Base-by-base conservation (phyloP, 371 early-diverging fungal species). In the Sanchytrium tribonematis region DNA sequence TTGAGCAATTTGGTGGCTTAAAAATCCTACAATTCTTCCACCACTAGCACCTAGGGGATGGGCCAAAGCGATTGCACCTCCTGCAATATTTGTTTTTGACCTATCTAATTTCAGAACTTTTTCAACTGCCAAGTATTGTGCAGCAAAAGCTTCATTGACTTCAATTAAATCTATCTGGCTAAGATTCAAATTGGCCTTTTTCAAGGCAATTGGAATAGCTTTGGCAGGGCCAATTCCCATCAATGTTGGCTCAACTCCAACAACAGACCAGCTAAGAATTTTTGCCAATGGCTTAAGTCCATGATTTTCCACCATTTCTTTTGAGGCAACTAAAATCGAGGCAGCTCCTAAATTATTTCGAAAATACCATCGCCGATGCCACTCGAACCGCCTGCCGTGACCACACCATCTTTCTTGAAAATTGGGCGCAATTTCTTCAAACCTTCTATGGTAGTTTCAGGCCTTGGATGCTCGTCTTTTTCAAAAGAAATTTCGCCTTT, bases 81-180 rank as follows among this genome's bases (percentile, higher is more conserved):
- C 96, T 72, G 87, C 85, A 65, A 82, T 73, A 78, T 97, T 97
- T 30, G 89, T 83, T 74, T 83, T 89, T 32, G 74, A 77, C 27
- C 83, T 82, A 72, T 87, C 87, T 30, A 93, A 75, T 1, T 87
- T 88, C 17, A 97, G 80, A 73, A 87, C 90, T 80, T 86, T 87
- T 76, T 86, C 86, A 66, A 91, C 90, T 27, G 93, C 88, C 70
- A 95, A 76, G 73, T 84, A 88, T 76, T 94, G 94, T 31, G 89
- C 87, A 67, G 94, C 91, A 80, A 97, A 97, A 16, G 98, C 98
- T 80, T 97, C 96, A 78, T 97, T 97, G 75, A 97, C 88, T 80
- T 97, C 98, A 70, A 94, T 76, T 32, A 88, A 75, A 72, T 85
- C 87, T 84, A 97, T 91, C 74, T 95, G 87, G 68, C 83, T 82